Base-by-base conservation (phyloP, 495 filamentous ascomycete genomes). In the Clohesyomyces aquaticus region DNA sequence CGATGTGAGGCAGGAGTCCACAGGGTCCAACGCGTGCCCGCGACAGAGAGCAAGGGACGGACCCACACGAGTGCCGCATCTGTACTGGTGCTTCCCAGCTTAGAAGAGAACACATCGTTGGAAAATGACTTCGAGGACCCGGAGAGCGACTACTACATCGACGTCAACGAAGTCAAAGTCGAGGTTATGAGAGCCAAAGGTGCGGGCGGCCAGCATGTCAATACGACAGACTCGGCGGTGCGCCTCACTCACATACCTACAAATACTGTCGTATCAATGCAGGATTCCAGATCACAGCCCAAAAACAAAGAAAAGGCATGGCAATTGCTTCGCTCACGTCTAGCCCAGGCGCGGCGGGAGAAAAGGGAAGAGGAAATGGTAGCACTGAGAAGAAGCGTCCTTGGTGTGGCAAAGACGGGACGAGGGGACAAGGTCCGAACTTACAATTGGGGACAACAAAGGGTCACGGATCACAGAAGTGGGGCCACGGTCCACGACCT, bases 151-250 rank as follows among this genome's bases (percentile, higher is more conserved):
- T 96, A 93, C 77, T 93, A 93, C 74, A 82, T 98, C 59, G 86
- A 93, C 75, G 85, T 90, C 10, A 82, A 86, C 64, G 93, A 98
- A 61, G 95, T 98, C 35, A 82, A 85, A 42, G 81, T 84, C 9
- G 95, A 98, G 70, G 88, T 90, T 67, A 96, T 98, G 93, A 84
- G 92, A 27, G 91, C 94, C 0, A 80, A 89, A 51, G 94, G 94
- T 27, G 92, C 94, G 1, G 94, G 94, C 18, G 94, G 94, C 4
- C 94, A 98, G 77, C 95, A 98, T 73, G 94, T 98, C 72, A 98
- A 98, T 75, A 97, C 90, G 65, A 98, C 94, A 1, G 95, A 98
- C 75, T 96, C 91, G 32, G 94, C 94, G 18, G 90, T 98, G 63
- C 87, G 94, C 18, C 79, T 98, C 57, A 96, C 92, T 11, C 95